Conservation (phyloP, 345 rosid genomes). For the Salix purpurea region DNA sequence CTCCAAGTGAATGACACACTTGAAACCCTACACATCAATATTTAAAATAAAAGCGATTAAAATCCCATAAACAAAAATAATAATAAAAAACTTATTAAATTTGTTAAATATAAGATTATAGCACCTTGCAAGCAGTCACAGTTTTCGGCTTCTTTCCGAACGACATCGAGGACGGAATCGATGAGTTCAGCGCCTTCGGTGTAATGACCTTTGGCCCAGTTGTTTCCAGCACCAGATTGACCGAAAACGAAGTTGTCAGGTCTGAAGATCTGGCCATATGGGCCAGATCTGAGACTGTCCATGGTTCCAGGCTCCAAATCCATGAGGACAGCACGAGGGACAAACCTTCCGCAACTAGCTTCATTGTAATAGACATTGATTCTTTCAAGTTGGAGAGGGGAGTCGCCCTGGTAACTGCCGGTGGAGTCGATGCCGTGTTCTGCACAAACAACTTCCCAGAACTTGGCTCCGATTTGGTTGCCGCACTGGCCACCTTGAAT, state of each 20-base stretch:
- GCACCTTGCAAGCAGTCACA: conserved; percentile 29
- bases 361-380: conserved; percentile 30
- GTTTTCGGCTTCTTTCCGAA: conserved; percentile 26
- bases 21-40: conserved; percentile 17
- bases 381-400: conserved; percentile 23
- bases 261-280: conserved; percentile 25
- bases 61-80: background rate
- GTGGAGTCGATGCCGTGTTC: conserved; percentile 30
- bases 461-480: conserved; percentile 30
- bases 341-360: conserved; percentile 26
- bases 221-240: conserved; percentile 29
- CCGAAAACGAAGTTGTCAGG: conserved; percentile 30
- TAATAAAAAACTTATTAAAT: background rate
- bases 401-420: conserved; percentile 19
- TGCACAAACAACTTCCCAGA: conserved; percentile 26
- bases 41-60: background rate
- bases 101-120: background rate
- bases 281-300: conserved; percentile 26
- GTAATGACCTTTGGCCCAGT: conserved; percentile 28
- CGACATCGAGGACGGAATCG: conserved; percentile 30
- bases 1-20: conserved; percentile 30
- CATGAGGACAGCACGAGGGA: conserved; percentile 30
- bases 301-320: conserved; percentile 32
- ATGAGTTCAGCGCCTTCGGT: conserved; percentile 31
- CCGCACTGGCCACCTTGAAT: conserved; percentile 29